A percentile compares a stretch with the other conserved stretches of the same genome.
phyloP scores from a whole-genome alignment of 768 basidiomycete genomes.

The Russula earlei region DNA sequence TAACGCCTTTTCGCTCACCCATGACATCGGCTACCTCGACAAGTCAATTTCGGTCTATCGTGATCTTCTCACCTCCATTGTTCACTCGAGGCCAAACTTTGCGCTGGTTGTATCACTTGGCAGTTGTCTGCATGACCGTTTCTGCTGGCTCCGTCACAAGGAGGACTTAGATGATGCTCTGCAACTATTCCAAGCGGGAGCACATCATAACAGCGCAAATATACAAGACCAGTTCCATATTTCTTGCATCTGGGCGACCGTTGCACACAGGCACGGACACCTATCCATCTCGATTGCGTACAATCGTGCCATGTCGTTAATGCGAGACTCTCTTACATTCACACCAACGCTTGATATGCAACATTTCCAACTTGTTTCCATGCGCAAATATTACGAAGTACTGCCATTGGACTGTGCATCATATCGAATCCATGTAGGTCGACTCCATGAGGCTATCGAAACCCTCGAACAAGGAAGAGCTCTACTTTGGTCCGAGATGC shows the following conservation, averaged over 20 bases:
- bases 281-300: not conserved
- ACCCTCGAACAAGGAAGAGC: not conserved
- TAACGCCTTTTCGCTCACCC: too few species aligned
- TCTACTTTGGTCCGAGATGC: not conserved
- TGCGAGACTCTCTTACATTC: not conserved
- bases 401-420: not conserved
- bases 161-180: not conserved
- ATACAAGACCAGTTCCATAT: not conserved
- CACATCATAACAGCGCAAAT: too few species aligned
- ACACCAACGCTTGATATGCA: not conserved
- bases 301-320: not conserved
- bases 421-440: not conserved
- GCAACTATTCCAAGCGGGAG: not conserved
- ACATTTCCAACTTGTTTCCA: not conserved
- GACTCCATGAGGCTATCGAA: not conserved
- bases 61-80: not conserved
- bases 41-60: not conserved
- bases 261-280: too few species aligned
- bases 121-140: too few species aligned
- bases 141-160: too few species aligned
- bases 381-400: not conserved
- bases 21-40: not conserved
- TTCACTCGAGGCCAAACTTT: too few species aligned
- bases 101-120: too few species aligned
- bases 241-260: not conserved